Conservation (phyloP, 495 filamentous ascomycete species). For the Hapsidospora chrysogenum region DNA sequence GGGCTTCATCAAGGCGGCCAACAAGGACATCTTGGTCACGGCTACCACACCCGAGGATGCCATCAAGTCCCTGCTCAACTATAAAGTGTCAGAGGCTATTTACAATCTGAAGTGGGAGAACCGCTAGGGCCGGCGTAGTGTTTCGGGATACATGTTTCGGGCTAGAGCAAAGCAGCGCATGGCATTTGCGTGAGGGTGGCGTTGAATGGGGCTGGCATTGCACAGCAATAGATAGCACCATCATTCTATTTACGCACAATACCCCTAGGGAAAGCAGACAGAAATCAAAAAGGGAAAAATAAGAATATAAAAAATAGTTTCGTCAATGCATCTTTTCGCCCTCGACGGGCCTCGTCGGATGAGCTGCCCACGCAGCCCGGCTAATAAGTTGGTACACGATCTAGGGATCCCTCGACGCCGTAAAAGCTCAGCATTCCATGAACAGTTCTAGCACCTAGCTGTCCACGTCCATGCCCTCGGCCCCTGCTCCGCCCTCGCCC, state of each 20-base stretch:
- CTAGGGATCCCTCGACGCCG: too few relatives aligned
- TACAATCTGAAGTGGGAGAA: conserved; percentile 71
- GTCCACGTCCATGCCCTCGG: conserved; percentile 66
- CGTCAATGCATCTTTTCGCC: conserved; percentile 7
- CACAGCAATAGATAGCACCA: too few relatives aligned
- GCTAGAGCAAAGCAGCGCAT: too few relatives aligned
- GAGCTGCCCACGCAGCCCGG: background rate
- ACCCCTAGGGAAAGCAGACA: too few relatives aligned
- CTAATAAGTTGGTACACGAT: too few relatives aligned
- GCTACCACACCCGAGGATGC: conserved; percentile 56
- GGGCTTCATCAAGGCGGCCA: conserved; percentile 56
- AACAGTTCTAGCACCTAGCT: conserved; percentile 8
- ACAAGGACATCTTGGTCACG: conserved; percentile 61
- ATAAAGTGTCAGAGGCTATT: conserved; percentile 54
- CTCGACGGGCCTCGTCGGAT: background rate
- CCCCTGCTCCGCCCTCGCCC: conserved; percentile 22
- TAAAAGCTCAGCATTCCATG: too few relatives aligned
- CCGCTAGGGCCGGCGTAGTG: conserved; percentile 24
- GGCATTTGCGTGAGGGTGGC: too few relatives aligned
- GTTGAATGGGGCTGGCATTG: too few relatives aligned
- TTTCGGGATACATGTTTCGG: background rate
- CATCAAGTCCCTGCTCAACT: conserved; percentile 49
- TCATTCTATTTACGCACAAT: too few relatives aligned
- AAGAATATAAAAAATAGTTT: too few relatives aligned
- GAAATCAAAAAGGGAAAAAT: too few relatives aligned